Base-by-base conservation (phyloP, 2,329 filamentous ascomycete species). In the Claviceps citrina region DNA sequence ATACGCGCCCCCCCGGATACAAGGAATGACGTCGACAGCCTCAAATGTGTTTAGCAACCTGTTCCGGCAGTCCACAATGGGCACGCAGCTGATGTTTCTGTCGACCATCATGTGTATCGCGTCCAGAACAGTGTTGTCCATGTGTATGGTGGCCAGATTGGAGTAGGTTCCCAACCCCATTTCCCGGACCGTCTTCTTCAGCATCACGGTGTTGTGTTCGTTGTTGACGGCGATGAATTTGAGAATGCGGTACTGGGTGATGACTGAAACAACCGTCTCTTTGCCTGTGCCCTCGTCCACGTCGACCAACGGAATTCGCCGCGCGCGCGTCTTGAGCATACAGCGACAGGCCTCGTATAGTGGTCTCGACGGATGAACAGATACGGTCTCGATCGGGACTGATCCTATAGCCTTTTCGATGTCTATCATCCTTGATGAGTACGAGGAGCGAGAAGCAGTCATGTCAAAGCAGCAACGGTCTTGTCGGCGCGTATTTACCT, bases 161-260 rank as follows among this genome's bases (percentile, higher is more conserved):
- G 70, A 66, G 58, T 94, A 96, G 1, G 85, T 89, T 38, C 91
- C 93, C 7, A 98, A 69, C 20, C 77, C 76, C 41, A 96, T 73
- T 46, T 95, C 86, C 44, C 76, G 75, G 42, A 98, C 69, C 8
- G 85, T 80, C 63, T 93, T 95, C 56, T 84, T 84, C 45, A 98
- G 65, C 55, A 86, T 74, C 51, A 93, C 81, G 4, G 89, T 95
- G 56, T 93, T 83, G 51, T 80, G 78, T 53, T 79, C 75, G 51
- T 74, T 76, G 61, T 98, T 98, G 61, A 98, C 89, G 9, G 91
- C 87, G 46, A 98, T 93, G 59, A 98, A 98, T 59, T 98, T 98
- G 47, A 98, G 74, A 51, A 98, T 96, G 43, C 93, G 82, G 62
- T 98, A 98, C 60, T 98, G 91, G 0, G 91, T 98, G 43, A 98